Percentiles rank a stretch among this genome's conserved stretches.
Evolutionary conservation across 306 rosid species (phyloP).

Genomic region (Vigna mungo): DNA sequence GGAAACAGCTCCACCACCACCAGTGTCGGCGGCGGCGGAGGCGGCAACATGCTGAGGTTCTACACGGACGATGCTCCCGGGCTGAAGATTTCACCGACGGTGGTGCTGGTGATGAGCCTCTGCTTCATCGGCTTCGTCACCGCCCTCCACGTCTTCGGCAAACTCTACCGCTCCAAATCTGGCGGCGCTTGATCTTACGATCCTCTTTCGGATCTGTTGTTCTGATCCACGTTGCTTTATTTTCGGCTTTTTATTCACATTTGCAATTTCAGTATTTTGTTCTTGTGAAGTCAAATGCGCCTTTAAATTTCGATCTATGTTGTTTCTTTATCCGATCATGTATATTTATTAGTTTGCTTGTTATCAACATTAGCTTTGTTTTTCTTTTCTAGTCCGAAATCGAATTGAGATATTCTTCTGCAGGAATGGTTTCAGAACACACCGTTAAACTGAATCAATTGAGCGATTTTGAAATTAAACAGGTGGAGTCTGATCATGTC

Average conservation of each 20-base stretch:
- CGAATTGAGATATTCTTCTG: neutral
- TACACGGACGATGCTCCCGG: conserved; percentile 96
- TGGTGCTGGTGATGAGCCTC: conserved; percentile 87
- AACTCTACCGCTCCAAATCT: conserved; percentile 57
- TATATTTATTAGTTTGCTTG: neutral
- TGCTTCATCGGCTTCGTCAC: conserved; percentile 96
- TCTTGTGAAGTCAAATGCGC: conserved; percentile 5
- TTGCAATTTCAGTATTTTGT: conserved; percentile 9
- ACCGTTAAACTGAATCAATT: neutral
- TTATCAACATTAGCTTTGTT: too few species aligned
- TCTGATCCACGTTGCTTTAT: conserved; percentile 4
- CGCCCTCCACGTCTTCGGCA: conserved; percentile 90
- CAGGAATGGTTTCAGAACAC: too few species aligned
- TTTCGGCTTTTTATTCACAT: conserved; percentile 17
- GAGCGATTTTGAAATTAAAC: neutral
- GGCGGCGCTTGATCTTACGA: conserved; percentile 46
- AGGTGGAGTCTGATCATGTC: neutral
- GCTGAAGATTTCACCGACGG: conserved; percentile 84
- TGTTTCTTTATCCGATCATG: neutral
- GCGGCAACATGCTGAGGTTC: conserved; percentile 84
- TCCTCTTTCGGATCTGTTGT: neutral
- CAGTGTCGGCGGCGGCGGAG: conserved; percentile 44
- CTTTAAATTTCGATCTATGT: conserved; percentile 24
- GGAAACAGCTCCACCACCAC: conserved; percentile 41
- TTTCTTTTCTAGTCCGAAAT: neutral